A percentile compares a stretch with the other conserved stretches of the same genome.
Conservation (phyloP, 768 basidiomycete genomes). For the Mycena crocata region DNA sequence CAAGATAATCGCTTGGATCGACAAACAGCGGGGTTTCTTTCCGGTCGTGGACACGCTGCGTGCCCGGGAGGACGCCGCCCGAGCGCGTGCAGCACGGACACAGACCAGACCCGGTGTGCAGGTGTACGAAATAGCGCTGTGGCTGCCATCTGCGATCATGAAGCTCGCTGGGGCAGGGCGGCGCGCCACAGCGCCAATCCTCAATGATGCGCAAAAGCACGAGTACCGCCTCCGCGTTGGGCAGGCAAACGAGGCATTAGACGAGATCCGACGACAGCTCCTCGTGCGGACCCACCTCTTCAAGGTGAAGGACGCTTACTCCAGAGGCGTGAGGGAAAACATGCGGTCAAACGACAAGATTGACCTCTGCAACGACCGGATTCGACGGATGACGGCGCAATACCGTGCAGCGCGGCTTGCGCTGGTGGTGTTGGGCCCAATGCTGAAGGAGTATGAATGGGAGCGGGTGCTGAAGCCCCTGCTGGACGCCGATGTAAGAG, state of each 20-base stretch:
- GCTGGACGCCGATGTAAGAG: conserved; percentile 31
- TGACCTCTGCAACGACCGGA: conserved; percentile 27
- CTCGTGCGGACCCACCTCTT: no score
- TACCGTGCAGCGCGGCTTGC: conserved; percentile 36
- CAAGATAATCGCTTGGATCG: no score
- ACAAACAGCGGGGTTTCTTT: no score
- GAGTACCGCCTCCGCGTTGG: conserved; percentile 37
- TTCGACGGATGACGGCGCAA: conserved; percentile 24
- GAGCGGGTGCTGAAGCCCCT: conserved; percentile 26
- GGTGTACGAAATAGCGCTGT: conserved; percentile 19
- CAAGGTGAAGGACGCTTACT: no score
- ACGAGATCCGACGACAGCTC: no score
- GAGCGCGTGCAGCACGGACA: neutral
- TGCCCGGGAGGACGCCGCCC: neutral
- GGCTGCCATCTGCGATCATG: conserved; percentile 39
- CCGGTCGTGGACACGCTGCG: no score
- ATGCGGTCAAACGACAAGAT: conserved; percentile 36
- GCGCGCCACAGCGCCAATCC: neutral
- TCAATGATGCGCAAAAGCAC: conserved; percentile 17
- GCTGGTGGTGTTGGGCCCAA: conserved; percentile 12
- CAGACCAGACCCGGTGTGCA: neutral
- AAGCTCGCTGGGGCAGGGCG: no score
- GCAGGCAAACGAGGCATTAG: no score
- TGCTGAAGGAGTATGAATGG: conserved; percentile 26
- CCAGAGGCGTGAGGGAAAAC: no score